Percentiles rank a stretch among this genome's conserved stretches.
Evolutionary conservation across 176 grass and related monocot genomes (phyloP).

Genomic region (Oryza officinalis): DNA sequence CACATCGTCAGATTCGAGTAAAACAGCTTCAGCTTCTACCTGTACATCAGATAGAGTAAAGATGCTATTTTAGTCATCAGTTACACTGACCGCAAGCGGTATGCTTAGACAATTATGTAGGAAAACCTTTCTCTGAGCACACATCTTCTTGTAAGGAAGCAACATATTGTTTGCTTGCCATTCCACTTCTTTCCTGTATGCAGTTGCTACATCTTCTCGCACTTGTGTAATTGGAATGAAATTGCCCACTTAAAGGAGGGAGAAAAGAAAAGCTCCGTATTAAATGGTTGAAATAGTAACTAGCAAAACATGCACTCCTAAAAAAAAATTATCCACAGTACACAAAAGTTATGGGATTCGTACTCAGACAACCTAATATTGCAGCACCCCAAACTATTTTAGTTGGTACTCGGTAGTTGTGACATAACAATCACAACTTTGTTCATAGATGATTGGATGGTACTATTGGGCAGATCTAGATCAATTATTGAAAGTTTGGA

Average conservation of each 20-base stretch:
- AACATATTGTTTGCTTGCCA: slow-evolving; percentile 61
- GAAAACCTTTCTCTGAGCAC: slow-evolving; percentile 58
- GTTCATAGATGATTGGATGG: background rate
- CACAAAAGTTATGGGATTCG: background rate
- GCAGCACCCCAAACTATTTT: background rate
- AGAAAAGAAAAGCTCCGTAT: background rate
- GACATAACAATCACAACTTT: slow-evolving; percentile 1
- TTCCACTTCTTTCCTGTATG: slow-evolving; percentile 71
- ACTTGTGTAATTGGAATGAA: slow-evolving; percentile 75
- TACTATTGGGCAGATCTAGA: background rate
- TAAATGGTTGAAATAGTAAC: background rate
- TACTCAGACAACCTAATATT: slow-evolving; percentile 19
- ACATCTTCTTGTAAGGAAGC: slow-evolving; percentile 75
- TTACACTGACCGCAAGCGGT: background rate
- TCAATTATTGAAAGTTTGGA: background rate
- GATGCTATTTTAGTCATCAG: background rate
- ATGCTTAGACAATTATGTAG: background rate
- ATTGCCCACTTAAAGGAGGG: slow-evolving; percentile 69
- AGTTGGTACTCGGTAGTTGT: slow-evolving; percentile 18
- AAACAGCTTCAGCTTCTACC: slow-evolving; percentile 80
- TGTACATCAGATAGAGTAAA: slow-evolving; percentile 37
- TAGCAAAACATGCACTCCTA: background rate
- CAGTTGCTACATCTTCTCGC: slow-evolving; percentile 68
- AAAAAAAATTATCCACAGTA: background rate
- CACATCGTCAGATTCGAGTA: slow-evolving; percentile 76